These are phyloP conservation scores for Daldinia concentrica DNA, from an alignment of 495 filamentous ascomycete species.

Conservation along the genomic window DNA sequence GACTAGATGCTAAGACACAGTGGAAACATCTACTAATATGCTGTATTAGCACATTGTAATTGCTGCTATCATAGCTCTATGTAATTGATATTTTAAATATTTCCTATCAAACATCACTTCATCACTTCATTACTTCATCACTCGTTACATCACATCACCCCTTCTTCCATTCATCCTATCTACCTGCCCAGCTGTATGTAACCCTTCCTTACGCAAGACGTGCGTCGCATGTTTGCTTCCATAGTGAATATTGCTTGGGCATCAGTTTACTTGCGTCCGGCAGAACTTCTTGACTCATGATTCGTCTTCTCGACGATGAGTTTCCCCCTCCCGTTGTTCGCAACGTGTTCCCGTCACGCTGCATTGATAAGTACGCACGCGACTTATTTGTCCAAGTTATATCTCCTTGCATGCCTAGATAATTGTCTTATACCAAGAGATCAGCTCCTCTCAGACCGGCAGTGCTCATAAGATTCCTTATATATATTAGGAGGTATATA, in stretches of 20 bases:
- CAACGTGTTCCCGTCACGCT: slow-evolving; percentile 24
- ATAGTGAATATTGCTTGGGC: slow-evolving; percentile 23
- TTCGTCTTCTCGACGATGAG: slow-evolving; percentile 21
- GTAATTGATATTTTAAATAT: neutral
- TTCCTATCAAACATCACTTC: neutral
- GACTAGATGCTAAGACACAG: neutral
- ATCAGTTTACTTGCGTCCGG: slow-evolving; percentile 27
- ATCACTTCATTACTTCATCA: no score
- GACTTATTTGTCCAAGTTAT: slow-evolving; percentile 15
- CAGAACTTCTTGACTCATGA: slow-evolving; percentile 24
- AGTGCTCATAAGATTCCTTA: slow-evolving; percentile 10
- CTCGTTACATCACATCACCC: neutral
- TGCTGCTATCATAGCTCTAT: neutral
- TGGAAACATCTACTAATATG: neutral
- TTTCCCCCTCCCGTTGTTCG: slow-evolving; percentile 3
- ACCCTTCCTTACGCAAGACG: slow-evolving; percentile 2
- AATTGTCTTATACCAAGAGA: slow-evolving; percentile 5
- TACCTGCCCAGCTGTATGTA: neutral
- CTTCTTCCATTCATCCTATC: slow-evolving; percentile 17
- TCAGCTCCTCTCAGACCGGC: neutral
- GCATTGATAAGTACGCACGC: slow-evolving; percentile 3
- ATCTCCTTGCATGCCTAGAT: slow-evolving; percentile 19
- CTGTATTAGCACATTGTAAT: neutral
- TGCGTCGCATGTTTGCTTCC: slow-evolving; percentile 21
- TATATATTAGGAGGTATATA: slow-evolving; percentile 7